These are phyloP conservation scores for Hydrangea macrophylla DNA, from an alignment of 148 eudicot species.

Conservation along the genomic window DNA sequence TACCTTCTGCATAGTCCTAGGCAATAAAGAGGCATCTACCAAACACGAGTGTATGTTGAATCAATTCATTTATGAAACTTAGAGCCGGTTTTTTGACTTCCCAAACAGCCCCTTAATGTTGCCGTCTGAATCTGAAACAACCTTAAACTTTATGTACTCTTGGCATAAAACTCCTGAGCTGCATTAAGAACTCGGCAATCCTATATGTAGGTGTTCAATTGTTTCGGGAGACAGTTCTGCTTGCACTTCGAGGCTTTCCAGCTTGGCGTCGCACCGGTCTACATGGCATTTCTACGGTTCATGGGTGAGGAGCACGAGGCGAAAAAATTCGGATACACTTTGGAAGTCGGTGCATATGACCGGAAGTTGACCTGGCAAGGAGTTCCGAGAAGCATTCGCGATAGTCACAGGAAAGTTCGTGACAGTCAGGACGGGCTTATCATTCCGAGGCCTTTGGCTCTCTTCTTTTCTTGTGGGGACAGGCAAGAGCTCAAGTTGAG, in stretches of 20 bases:
- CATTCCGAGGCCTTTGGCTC: conserved; percentile 45
- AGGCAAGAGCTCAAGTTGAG: conserved; percentile 47
- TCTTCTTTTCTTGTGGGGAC: conserved; percentile 51
- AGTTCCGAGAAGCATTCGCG: conserved; percentile 58
- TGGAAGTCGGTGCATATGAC: conserved; percentile 49
- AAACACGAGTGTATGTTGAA: too few species aligned
- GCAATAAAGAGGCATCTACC: too few species aligned
- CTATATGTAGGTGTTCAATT: conserved; percentile 50
- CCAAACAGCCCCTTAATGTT: too few species aligned
- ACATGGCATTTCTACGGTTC: conserved; percentile 56
- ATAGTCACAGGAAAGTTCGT: conserved; percentile 47
- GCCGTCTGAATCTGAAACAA: neutral
- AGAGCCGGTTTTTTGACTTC: too few species aligned
- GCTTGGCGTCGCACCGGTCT: conserved; percentile 50
- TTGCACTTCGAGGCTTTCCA: conserved; percentile 61
- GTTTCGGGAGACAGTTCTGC: conserved; percentile 48
- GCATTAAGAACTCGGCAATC: neutral
- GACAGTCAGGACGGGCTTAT: conserved; percentile 61
- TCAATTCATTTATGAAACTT: too few species aligned
- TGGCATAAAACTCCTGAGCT: neutral
- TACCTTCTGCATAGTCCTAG: too few species aligned
- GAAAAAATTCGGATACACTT: conserved; percentile 37
- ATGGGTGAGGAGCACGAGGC: conserved; percentile 70
- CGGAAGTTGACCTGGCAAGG: conserved; percentile 59
- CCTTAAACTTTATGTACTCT: neutral